phyloP scores from a whole-genome alignment of 2,329 filamentous ascomycete species.

The Trichoderma polysporum region DNA sequence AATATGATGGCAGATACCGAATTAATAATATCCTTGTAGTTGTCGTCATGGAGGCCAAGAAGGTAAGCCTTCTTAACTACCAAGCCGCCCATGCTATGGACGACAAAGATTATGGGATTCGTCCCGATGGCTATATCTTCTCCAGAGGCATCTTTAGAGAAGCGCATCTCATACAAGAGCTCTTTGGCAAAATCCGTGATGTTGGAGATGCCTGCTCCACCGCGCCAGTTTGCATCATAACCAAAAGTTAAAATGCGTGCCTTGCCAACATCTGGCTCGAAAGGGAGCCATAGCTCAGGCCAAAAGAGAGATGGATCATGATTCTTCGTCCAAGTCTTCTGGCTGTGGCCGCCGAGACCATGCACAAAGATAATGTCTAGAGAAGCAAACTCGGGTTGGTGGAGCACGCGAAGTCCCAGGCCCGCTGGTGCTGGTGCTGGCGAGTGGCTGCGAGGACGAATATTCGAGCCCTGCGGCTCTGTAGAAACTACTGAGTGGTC shows the following conservation, averaged over 20 bases:
- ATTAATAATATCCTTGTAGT: not conserved
- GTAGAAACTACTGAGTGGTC: not conserved
- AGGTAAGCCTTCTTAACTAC: conserved; percentile 8
- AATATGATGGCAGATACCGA: conserved; percentile 7
- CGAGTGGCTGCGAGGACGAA: not conserved
- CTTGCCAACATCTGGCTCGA: not conserved
- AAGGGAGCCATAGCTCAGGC: conserved; percentile 10
- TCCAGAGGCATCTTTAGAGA: not conserved
- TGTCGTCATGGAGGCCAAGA: not conserved
- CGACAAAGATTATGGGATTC: conserved; percentile 4
- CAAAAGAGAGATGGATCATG: not conserved
- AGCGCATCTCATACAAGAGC: conserved; percentile 5
- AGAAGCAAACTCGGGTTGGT: not conserved
- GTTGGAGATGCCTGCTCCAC: not conserved
- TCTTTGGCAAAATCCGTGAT: conserved; percentile 3
- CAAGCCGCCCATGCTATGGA: conserved; percentile 11
- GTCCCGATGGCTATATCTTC: not conserved
- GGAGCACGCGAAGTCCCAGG: not conserved
- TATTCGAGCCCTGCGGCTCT: not conserved
- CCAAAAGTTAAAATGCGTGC: conserved; percentile 6
- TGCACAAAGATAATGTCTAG: conserved; percentile 16
- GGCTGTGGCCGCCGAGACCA: conserved; percentile 4
- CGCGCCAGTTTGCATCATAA: conserved; percentile 8
- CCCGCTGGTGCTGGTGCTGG: not conserved
- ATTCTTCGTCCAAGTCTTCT: conserved; percentile 1